Percentiles rank a stretch among this genome's conserved stretches.
Evolutionary conservation across 208 protist genomes (phyloP).

Genomic region (Porcisia hertigi): DNA sequence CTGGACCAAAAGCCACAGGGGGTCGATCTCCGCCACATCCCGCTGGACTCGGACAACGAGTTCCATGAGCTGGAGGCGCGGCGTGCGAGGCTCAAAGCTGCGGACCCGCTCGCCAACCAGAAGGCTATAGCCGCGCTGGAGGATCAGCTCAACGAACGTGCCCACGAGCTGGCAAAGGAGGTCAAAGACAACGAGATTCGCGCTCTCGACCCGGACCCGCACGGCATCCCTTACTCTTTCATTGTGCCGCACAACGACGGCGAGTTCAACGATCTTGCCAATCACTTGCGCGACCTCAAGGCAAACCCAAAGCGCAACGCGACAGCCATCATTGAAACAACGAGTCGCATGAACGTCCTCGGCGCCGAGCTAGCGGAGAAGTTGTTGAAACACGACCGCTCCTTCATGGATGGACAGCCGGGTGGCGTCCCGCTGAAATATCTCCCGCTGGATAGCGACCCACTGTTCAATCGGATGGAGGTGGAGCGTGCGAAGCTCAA

Average conservation of each 20-base stretch:
- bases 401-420: constrained; percentile 52
- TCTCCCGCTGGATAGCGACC: constrained; percentile 68
- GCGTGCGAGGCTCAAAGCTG: constrained; percentile 65
- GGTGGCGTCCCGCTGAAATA: constrained; percentile 58
- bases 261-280: constrained; percentile 53
- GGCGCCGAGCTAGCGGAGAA: constrained; percentile 52
- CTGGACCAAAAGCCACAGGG: constrained; percentile 68
- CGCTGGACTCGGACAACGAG: constrained; percentile 61
- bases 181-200: constrained; percentile 62
- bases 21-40: constrained; percentile 58
- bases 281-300: constrained; percentile 57
- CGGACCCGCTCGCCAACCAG: constrained; percentile 48
- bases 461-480: constrained; percentile 68
- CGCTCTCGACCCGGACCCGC: constrained; percentile 44
- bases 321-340: constrained; percentile 36
- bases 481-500: constrained; percentile 69
- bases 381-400: constrained; percentile 56
- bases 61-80: constrained; percentile 72
- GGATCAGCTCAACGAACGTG: constrained; percentile 67
- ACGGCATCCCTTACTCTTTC: constrained; percentile 57
- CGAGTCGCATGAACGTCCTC: constrained; percentile 54
- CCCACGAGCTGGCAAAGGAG: constrained; percentile 64
- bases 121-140: constrained; percentile 60
- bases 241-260: constrained; percentile 66
- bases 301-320: constrained; percentile 51